Evolutionary conservation across 768 basidiomycete genomes (phyloP).

Genomic region (Pleurotus giganteus): DNA sequence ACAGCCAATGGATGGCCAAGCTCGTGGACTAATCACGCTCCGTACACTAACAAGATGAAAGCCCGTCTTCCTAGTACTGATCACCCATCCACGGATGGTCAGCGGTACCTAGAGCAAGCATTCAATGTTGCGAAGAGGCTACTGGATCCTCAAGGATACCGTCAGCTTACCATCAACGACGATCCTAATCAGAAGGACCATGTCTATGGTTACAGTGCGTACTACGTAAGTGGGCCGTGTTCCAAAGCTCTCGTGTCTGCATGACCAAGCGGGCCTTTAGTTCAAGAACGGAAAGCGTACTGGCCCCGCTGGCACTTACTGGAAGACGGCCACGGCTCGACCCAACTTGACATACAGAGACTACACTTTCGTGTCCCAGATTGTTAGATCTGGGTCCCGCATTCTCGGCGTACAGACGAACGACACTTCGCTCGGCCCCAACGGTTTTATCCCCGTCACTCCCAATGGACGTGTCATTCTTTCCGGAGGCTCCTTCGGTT

Average conservation of each 20-base stretch:
- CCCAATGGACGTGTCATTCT: conserved; percentile 60
- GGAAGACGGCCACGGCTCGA: conserved; percentile 52
- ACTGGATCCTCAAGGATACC: conserved; percentile 47
- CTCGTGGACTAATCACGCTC: conserved; percentile 50
- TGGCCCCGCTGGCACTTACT: conserved; percentile 60
- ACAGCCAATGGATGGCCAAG: conserved; percentile 49
- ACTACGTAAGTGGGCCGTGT: conserved; percentile 26
- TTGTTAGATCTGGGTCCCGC: conserved; percentile 53
- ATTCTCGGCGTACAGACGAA: conserved; percentile 63
- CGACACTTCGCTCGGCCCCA: conserved; percentile 52
- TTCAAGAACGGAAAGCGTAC: conserved; percentile 46
- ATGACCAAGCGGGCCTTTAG: conserved; percentile 16
- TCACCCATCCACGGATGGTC: conserved; percentile 56
- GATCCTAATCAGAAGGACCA: conserved; percentile 57
- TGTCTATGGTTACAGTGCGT: conserved; percentile 53
- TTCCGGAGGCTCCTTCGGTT: conserved; percentile 55
- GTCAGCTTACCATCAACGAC: conserved; percentile 52
- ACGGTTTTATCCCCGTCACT: conserved; percentile 53
- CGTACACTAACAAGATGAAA: conserved; percentile 47
- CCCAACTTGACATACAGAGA: conserved; percentile 50
- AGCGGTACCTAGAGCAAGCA: conserved; percentile 54
- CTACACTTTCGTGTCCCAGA: conserved; percentile 46
- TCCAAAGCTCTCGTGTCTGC: background rate
- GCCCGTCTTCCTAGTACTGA: conserved; percentile 56
- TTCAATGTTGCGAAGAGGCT: conserved; percentile 42